Conservation (phyloP, 2,329 filamentous ascomycete genomes). For the Grosmannia clavigera region DNA sequence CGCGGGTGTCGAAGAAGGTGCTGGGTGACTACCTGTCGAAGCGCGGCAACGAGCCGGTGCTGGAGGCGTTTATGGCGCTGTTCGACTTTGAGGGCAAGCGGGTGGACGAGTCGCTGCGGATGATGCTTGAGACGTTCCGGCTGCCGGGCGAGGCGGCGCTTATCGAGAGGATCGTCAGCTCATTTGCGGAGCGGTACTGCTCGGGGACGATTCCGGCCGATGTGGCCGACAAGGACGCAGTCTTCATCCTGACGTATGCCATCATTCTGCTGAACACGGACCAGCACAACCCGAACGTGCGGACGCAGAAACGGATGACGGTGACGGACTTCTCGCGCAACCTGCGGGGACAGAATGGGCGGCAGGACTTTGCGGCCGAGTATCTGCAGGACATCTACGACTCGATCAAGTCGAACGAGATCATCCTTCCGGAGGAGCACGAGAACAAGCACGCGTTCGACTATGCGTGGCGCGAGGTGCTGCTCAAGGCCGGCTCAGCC, state of each 20-base stretch:
- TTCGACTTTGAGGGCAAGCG: conserved; percentile 82
- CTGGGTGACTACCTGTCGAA: conserved; percentile 92
- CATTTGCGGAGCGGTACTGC: conserved; percentile 79
- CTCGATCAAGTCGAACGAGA: conserved; percentile 85
- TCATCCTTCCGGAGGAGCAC: conserved; percentile 93
- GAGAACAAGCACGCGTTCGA: conserved; percentile 95
- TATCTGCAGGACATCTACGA: conserved; percentile 82
- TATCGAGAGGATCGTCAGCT: conserved; percentile 83
- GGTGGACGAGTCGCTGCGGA: conserved; percentile 78
- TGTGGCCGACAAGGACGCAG: conserved; percentile 73
- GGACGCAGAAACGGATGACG: conserved; percentile 68
- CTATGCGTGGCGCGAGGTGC: conserved; percentile 90
- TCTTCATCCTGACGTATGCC: conserved; percentile 85
- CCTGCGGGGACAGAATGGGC: conserved; percentile 78
- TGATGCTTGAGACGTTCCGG: conserved; percentile 83
- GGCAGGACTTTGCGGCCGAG: conserved; percentile 69
- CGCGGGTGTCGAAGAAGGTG: conserved; percentile 76
- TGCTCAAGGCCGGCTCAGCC: conserved; percentile 70
- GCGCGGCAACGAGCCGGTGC: conserved; percentile 70
- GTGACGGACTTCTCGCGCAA: conserved; percentile 74
- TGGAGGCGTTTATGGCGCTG: conserved; percentile 72
- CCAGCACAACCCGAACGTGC: conserved; percentile 88
- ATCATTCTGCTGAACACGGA: conserved; percentile 98
- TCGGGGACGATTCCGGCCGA: conserved; percentile 55
- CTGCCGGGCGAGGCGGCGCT: conserved; percentile 85